A percentile compares a stretch with the other conserved stretches of the same genome.
Conservation (phyloP, 208 protist species). For the Wallacemonas sp. region DNA sequence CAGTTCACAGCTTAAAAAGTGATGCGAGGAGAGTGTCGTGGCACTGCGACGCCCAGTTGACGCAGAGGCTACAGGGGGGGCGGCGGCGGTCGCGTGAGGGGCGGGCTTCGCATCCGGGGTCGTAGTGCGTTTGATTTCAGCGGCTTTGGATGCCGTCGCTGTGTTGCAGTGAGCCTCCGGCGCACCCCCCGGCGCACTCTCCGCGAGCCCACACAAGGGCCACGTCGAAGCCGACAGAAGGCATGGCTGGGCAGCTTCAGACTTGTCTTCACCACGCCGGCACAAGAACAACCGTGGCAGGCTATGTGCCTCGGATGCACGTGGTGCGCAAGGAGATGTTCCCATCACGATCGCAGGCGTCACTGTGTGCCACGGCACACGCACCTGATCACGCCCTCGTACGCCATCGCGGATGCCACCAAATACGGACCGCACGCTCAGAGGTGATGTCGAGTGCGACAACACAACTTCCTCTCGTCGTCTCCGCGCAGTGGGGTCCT, state of each 20-base stretch:
- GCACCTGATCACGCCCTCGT: too few relatives aligned
- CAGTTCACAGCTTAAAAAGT: slow-evolving; percentile 22
- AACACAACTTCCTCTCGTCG: background rate
- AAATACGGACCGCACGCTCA: slow-evolving; percentile 10
- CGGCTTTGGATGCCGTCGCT: too few relatives aligned
- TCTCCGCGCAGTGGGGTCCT: background rate
- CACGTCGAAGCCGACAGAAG: background rate
- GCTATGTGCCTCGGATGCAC: background rate
- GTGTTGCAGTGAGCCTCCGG: too few relatives aligned
- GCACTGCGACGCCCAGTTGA: background rate
- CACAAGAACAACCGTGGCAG: background rate
- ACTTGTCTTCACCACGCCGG: background rate
- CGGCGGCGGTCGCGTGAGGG: background rate
- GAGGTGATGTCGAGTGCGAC: slow-evolving; percentile 1
- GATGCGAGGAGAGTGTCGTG: slow-evolving; percentile 6
- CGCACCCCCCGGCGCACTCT: too few relatives aligned
- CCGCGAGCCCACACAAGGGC: too few relatives aligned
- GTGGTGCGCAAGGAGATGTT: background rate
- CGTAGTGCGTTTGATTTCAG: too few relatives aligned
- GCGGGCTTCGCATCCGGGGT: too few relatives aligned
- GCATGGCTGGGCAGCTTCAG: background rate
- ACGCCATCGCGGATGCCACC: too few relatives aligned
- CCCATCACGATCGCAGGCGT: too few relatives aligned
- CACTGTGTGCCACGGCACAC: background rate
- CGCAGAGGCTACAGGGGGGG: background rate